Evolutionary conservation across 1,139 yeast genomes (phyloP), one percentile per base, ranked within the genome.

Genomic region (Ogataea hybrid): DNA sequence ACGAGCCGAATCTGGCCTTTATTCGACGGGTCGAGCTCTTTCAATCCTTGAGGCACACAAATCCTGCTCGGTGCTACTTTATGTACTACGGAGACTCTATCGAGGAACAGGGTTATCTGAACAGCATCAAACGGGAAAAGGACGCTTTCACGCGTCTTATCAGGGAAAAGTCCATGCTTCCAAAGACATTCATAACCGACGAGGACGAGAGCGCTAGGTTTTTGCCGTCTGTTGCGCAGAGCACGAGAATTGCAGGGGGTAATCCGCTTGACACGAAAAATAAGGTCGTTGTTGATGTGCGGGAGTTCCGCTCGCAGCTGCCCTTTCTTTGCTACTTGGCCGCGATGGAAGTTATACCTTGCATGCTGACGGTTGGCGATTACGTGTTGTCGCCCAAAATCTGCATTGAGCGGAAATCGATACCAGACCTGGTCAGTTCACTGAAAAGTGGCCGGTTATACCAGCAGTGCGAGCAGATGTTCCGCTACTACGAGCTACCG

Each of bases 321-420:
- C 97, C 98, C 0, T 89, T 88, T 41, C 65, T 89, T 16, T 67
- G 92, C 12, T 82, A 88, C 59, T 70, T 89, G 37, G 76, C 81
- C 9, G 92, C 92, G 3, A 71, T 89, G 32, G 78, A 81, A 36
- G 85, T 92, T 4, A 71, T 88, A 1, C 98, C 98, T 0, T 80
- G 90, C 49, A 84, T 84, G 79, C 67, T 94, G 28, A 82, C 95
- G 0, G 94, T 94, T 5, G 98, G 97, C 4, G 99, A 94, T 64
- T 94, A 90, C 61, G 77, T 94, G 40, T 62, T 92, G 1, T 79
- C 96, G 0, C 95, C 97, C 0, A 80, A 77, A 43, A 82, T 92
- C 5, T 90, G 96, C 57, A 79, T 94, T 17, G 99, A 94, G 62
- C 77, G 99, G 56, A 94, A 94, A 58, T 82, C 97, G 2, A 79